Evolutionary conservation across 2,329 filamentous ascomycete species (phyloP).

Genomic region (Xylariaceae sp.): DNA sequence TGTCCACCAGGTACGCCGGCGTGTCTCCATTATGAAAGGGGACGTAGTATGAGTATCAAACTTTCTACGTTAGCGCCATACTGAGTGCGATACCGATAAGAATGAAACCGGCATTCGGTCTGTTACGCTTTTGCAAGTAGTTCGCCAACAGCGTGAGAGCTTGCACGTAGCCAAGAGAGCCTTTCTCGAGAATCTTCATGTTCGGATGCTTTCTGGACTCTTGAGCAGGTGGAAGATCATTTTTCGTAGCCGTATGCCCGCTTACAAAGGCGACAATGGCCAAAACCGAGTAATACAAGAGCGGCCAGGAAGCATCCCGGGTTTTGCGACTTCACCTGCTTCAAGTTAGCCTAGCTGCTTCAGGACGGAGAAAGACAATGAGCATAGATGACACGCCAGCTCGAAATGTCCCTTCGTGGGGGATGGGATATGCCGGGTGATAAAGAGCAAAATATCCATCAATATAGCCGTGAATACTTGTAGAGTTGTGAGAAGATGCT

Average conservation of each 20-base stretch:
- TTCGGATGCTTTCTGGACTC: constrained; percentile 1
- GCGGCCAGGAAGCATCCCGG: constrained; percentile 14
- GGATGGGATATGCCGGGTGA: constrained; percentile 42
- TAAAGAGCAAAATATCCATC: constrained; percentile 42
- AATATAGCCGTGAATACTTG: constrained; percentile 14
- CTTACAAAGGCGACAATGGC: constrained; percentile 18
- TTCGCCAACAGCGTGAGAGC: constrained; percentile 31
- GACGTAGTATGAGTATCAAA: constrained; percentile 32
- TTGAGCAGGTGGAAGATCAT: constrained; percentile 2
- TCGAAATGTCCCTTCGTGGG: constrained; percentile 32
- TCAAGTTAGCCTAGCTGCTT: constrained; percentile 7
- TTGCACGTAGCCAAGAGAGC: constrained; percentile 30
- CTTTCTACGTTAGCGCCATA: constrained; percentile 48
- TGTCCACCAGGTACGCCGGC: constrained; percentile 36
- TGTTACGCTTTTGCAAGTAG: constrained; percentile 43
- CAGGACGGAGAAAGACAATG: background rate
- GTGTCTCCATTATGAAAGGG: constrained; percentile 28
- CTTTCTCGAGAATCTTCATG: constrained; percentile 28
- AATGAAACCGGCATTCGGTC: constrained; percentile 49
- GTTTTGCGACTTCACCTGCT: constrained; percentile 14
- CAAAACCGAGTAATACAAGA: constrained; percentile 16
- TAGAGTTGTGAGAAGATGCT: constrained; percentile 3
- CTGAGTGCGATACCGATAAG: constrained; percentile 44
- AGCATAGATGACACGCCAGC: background rate
- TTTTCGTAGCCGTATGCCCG: constrained; percentile 5